A percentile compares a stretch with the other conserved stretches of the same genome.
Conservation (phyloP, 495 filamentous ascomycete genomes). For the Penicillium goetzii region DNA sequence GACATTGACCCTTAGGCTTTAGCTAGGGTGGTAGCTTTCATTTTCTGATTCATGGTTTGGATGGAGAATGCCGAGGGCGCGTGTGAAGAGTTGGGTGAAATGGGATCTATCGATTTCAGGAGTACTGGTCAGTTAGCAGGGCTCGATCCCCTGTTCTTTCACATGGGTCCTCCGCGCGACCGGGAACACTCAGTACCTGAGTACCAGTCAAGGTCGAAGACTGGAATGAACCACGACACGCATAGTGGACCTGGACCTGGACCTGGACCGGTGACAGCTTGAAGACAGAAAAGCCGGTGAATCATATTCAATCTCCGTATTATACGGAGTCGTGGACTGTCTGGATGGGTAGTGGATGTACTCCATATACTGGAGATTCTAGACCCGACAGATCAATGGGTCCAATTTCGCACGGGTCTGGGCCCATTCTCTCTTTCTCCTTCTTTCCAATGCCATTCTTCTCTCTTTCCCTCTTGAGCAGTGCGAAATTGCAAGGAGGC, state of each 20-base stretch:
- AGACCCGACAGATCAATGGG: constrained; percentile 32
- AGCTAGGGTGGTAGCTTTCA: background rate
- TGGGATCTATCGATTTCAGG: background rate
- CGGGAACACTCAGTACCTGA: background rate
- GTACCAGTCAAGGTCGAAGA: background rate
- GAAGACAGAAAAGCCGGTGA: background rate
- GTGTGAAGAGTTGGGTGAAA: background rate
- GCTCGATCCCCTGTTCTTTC: background rate
- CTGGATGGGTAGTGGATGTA: background rate
- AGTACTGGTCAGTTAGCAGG: background rate
- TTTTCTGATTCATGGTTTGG: background rate
- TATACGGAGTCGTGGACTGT: background rate
- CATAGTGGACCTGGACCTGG: constrained; percentile 3
- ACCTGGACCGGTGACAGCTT: constrained; percentile 1
- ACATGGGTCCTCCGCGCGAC: constrained; percentile 1
- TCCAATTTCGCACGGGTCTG: constrained; percentile 32
- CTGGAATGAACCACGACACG: background rate
- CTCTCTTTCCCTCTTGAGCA: background rate
- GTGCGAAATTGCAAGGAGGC: constrained; percentile 15
- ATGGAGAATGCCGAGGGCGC: constrained; percentile 3
- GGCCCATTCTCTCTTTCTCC: constrained; percentile 2
- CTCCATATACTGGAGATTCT: constrained; percentile 21
- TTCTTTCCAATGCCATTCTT: background rate
- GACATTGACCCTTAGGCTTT: background rate
- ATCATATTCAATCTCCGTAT: constrained; percentile 1